A percentile compares a stretch with the other conserved stretches of the same genome.
These are phyloP conservation scores for Fusarium avenaceum DNA, from an alignment of 2,329 filamentous ascomycete genomes.

Conservation along the genomic window DNA sequence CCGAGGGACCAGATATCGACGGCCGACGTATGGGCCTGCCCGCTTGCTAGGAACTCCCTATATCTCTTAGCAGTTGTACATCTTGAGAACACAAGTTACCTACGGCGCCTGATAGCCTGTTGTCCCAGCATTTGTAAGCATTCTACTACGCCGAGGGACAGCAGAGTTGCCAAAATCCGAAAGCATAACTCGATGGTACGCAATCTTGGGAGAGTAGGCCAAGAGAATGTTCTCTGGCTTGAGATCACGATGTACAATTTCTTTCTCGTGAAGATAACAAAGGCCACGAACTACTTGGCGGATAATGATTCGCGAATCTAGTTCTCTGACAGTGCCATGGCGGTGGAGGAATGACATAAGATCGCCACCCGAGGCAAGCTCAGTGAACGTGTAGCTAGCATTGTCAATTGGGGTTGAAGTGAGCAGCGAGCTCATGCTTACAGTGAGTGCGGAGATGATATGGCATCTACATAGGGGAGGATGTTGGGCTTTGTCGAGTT, in stretches of 20 bases:
- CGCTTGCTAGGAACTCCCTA: slow-evolving; percentile 57
- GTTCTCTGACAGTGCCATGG: slow-evolving; percentile 55
- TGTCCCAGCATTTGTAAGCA: slow-evolving; percentile 63
- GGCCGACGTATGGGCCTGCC: slow-evolving; percentile 51
- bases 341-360: slow-evolving; percentile 63
- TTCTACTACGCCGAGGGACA: slow-evolving; percentile 57
- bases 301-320: slow-evolving; percentile 61
- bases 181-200: slow-evolving; percentile 62
- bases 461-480: slow-evolving; percentile 64
- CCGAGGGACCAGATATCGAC: slow-evolving; percentile 69
- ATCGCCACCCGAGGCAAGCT: slow-evolving; percentile 69
- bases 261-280: slow-evolving; percentile 63
- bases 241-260: slow-evolving; percentile 66
- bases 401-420: neutral
- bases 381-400: slow-evolving; percentile 67
- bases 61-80: slow-evolving; percentile 6
- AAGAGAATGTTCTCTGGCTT: slow-evolving; percentile 69
- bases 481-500: slow-evolving; percentile 64
- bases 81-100: neutral
- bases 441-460: slow-evolving; percentile 62
- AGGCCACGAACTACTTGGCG: slow-evolving; percentile 63
- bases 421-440: slow-evolving; percentile 48
- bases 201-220: slow-evolving; percentile 59
- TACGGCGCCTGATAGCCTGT: slow-evolving; percentile 65
- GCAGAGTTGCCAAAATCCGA: slow-evolving; percentile 67